Evolutionary conservation across 2,329 filamentous ascomycete species (phyloP).

Genomic region (Capronia coronata): DNA sequence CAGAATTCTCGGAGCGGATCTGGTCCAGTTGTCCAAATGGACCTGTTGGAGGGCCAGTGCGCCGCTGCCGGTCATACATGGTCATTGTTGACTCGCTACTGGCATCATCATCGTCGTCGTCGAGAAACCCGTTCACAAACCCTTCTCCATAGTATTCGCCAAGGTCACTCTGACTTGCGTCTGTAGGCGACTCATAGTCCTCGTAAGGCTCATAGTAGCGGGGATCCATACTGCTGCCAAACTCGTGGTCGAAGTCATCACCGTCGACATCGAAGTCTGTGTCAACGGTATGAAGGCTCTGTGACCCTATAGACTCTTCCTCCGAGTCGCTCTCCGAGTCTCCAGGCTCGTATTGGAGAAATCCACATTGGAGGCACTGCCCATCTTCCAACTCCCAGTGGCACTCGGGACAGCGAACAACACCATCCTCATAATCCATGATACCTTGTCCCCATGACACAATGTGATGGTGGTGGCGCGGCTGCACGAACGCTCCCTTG

Average conservation of each 20-base stretch:
- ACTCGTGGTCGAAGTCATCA: slow-evolving; percentile 16
- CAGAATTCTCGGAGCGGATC: neutral
- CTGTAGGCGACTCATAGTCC: slow-evolving; percentile 4
- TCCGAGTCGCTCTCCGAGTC: slow-evolving; percentile 26
- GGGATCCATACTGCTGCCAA: slow-evolving; percentile 7
- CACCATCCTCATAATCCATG: slow-evolving; percentile 53
- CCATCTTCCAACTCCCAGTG: slow-evolving; percentile 59
- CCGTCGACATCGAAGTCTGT: slow-evolving; percentile 23
- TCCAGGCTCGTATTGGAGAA: slow-evolving; percentile 31
- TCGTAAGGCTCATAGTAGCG: slow-evolving; percentile 1
- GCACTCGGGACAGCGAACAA: slow-evolving; percentile 57
- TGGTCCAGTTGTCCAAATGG: neutral
- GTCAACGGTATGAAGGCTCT: slow-evolving; percentile 2
- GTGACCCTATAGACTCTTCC: slow-evolving; percentile 6
- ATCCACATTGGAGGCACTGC: slow-evolving; percentile 51
- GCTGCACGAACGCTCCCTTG: slow-evolving; percentile 51
- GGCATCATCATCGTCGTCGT: slow-evolving; percentile 16
- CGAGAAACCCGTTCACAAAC: slow-evolving; percentile 24
- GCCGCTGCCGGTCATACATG: neutral
- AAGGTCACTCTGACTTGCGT: slow-evolving; percentile 2
- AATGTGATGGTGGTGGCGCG: slow-evolving; percentile 16
- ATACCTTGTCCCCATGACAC: slow-evolving; percentile 33
- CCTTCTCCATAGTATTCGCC: slow-evolving; percentile 14
- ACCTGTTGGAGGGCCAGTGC: neutral
- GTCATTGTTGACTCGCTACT: slow-evolving; percentile 17